phyloP scores from a whole-genome alignment of 352 stramenopile species.

The Phytophthora citrophthora region DNA sequence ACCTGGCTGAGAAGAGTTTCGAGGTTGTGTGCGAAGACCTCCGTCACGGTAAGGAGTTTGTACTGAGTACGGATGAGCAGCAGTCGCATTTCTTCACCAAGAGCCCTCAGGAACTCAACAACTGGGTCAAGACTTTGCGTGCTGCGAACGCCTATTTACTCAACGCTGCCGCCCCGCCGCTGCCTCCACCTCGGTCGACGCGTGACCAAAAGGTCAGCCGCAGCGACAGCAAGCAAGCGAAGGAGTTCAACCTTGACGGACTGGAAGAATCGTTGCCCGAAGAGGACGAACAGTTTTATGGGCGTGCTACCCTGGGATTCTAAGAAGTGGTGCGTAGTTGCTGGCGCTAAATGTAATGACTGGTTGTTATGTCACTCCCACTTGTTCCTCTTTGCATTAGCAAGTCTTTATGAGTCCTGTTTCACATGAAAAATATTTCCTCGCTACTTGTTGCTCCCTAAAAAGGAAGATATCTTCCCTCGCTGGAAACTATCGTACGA shows the following conservation, averaged over 20 bases:
- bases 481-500: constrained; percentile 22
- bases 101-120: constrained; percentile 69
- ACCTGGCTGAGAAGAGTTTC: constrained; percentile 77
- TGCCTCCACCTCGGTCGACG: constrained; percentile 35
- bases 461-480: constrained; percentile 11
- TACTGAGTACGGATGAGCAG: constrained; percentile 82
- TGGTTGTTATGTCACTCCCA: constrained; percentile 33
- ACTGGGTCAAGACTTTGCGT: constrained; percentile 83
- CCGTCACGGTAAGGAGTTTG: constrained; percentile 76
- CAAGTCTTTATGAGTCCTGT: too few species aligned
- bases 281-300: constrained; percentile 86
- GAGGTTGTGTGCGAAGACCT: constrained; percentile 86
- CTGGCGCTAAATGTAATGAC: constrained; percentile 42
- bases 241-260: constrained; percentile 48
- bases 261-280: constrained; percentile 52
- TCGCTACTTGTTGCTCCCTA: constrained; percentile 7
- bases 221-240: constrained; percentile 36
- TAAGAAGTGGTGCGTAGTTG: constrained; percentile 39
- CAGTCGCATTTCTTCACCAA: constrained; percentile 90
- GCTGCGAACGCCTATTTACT: constrained; percentile 71
- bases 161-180: constrained; percentile 38
- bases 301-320: constrained; percentile 82
- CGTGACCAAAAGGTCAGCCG: constrained; percentile 19
- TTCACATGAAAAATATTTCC: constrained; percentile 31
- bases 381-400: constrained; percentile 2